These are phyloP conservation scores for Ophiobolus disseminans DNA, from an alignment of 2,329 filamentous ascomycete genomes.

Conservation along the genomic window DNA sequence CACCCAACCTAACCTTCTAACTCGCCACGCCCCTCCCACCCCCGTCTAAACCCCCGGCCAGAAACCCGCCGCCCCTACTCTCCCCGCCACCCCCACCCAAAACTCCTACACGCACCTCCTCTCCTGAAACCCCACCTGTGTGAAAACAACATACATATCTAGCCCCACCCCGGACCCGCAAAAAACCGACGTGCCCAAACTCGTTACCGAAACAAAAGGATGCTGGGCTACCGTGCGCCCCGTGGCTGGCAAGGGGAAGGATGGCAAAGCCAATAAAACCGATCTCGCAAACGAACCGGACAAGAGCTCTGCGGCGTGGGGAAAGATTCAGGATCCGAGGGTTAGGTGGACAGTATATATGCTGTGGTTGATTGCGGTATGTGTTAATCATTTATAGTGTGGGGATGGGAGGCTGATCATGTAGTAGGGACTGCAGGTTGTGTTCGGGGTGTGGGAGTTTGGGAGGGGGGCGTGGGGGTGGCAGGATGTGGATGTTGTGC, in stretches of 20 bases:
- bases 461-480: neutral
- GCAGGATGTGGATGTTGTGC: too few species aligned
- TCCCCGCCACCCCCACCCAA: too few species aligned
- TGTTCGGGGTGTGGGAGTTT: slow-evolving; percentile 1
- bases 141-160: neutral
- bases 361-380: neutral
- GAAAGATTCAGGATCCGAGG: neutral
- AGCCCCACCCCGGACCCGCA: too few species aligned
- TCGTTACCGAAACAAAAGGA: neutral
- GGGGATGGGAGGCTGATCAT: too few species aligned
- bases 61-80: too few species aligned
- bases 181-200: neutral
- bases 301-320: neutral
- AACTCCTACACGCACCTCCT: too few species aligned
- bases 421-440: too few species aligned
- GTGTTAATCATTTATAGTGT: neutral
- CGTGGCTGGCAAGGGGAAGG: neutral
- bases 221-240: neutral
- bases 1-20: too few species aligned
- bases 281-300: neutral
- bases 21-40: too few species aligned
- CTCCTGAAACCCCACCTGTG: neutral
- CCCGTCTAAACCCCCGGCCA: too few species aligned
- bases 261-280: neutral
- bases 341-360: neutral